Conservation (phyloP, 768 basidiomycete species). For the Tricholomella constricta region DNA sequence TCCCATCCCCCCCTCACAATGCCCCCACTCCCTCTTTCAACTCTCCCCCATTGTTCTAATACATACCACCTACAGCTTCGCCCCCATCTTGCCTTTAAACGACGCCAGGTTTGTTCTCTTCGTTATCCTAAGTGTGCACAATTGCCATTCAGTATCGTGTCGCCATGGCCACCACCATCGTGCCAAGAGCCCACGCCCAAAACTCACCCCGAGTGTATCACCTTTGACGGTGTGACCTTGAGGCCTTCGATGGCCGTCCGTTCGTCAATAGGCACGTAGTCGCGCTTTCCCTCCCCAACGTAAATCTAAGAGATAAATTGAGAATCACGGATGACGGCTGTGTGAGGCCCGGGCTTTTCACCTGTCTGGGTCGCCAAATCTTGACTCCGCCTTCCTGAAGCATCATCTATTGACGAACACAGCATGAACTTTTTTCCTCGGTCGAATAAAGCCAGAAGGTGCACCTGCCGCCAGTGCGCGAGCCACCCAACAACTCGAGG, state of each 20-base stretch:
- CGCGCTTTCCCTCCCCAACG: conserved; percentile 71
- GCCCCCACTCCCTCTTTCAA: neutral
- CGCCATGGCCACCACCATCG: conserved; percentile 40
- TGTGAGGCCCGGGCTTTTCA: conserved; percentile 28
- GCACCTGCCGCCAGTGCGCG: conserved; percentile 87
- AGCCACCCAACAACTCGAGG: conserved; percentile 94
- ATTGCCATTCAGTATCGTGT: conserved; percentile 19
- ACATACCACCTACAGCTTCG: conserved; percentile 40
- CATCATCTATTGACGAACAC: conserved; percentile 72
- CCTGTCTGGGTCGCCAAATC: conserved; percentile 90
- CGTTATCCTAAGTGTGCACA: conserved; percentile 47
- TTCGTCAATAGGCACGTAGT: conserved; percentile 68
- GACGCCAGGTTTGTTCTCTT: conserved; percentile 68
- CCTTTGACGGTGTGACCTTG: conserved; percentile 59
- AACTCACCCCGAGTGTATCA: conserved; percentile 78
- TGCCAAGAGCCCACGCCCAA: conserved; percentile 9
- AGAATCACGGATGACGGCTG: neutral
- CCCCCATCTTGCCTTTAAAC: conserved; percentile 52
- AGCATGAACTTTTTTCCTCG: conserved; percentile 6
- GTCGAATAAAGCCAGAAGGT: conserved; percentile 3
- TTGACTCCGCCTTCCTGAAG: conserved; percentile 86
- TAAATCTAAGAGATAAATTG: conserved; percentile 56
- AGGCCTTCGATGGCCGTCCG: conserved; percentile 57
- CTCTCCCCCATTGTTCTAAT: neutral
- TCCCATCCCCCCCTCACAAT: neutral